Percentiles rank a stretch among this genome's conserved stretches.
These are phyloP conservation scores for Mortierella sp. DNA, from an alignment of 371 early-diverging fungal genomes.

Conservation along the genomic window DNA sequence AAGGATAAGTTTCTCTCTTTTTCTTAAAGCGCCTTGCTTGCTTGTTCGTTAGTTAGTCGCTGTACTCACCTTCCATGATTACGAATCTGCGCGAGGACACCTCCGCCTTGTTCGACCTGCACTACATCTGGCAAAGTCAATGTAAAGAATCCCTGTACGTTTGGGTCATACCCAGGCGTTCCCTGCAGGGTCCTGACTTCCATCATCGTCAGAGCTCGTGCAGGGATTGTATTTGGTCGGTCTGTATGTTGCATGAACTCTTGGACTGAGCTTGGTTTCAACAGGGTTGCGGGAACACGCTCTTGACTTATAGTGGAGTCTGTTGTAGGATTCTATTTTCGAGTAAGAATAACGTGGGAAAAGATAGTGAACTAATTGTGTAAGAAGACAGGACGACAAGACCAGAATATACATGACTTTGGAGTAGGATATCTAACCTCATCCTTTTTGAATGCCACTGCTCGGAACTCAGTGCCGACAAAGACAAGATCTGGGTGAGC, in stretches of 20 bases:
- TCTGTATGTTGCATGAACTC: slow-evolving; percentile 35
- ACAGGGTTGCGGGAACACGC: not conserved
- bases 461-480: slow-evolving; percentile 28
- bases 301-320: not conserved
- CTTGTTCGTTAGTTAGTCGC: not conserved
- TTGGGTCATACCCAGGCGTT: slow-evolving; percentile 11
- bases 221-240: slow-evolving; percentile 18
- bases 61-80: slow-evolving; percentile 19
- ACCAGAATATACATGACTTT: too few species aligned
- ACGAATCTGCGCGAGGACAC: slow-evolving; percentile 18
- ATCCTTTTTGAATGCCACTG: slow-evolving; percentile 8
- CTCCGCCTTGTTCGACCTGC: slow-evolving; percentile 7
- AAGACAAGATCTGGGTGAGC: slow-evolving; percentile 2
- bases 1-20: too few species aligned
- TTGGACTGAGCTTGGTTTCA: slow-evolving; percentile 12
- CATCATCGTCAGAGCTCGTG: not conserved
- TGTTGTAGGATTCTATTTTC: slow-evolving; percentile 8
- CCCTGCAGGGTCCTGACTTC: not conserved
- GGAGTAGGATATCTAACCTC: slow-evolving; percentile 8
- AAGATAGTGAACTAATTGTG: not conserved
- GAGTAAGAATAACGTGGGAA: not conserved
- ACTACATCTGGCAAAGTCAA: slow-evolving; percentile 20
- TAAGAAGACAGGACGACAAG: not conserved
- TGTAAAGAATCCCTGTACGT: slow-evolving; percentile 24
- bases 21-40: too few species aligned